Evolutionary conservation across 2,329 filamentous ascomycete species (phyloP).

Genomic region (Colletotrichum trifolii): DNA sequence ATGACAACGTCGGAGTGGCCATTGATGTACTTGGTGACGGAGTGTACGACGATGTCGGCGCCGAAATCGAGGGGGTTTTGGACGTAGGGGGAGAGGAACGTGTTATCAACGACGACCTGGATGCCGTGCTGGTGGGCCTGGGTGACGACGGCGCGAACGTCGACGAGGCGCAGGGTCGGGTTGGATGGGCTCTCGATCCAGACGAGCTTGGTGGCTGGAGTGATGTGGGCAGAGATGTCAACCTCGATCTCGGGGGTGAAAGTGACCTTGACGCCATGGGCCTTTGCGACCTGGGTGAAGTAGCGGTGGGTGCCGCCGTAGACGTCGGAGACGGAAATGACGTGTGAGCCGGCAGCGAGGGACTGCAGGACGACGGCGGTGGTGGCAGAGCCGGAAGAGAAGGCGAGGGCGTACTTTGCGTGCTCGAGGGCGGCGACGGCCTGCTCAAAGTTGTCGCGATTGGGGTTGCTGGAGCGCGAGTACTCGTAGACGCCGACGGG

Average conservation of each 20-base stretch:
- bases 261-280: conserved; percentile 93
- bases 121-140: conserved; percentile 90
- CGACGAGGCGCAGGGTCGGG: conserved; percentile 91
- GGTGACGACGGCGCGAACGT: conserved; percentile 86
- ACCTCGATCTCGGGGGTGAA: conserved; percentile 94
- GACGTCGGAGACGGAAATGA: conserved; percentile 96
- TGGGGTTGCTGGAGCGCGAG: conserved; percentile 92
- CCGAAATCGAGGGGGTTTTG: conserved; percentile 96
- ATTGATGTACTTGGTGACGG: conserved; percentile 99
- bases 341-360: conserved; percentile 89
- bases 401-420: conserved; percentile 91
- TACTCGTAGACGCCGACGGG: conserved; percentile 94
- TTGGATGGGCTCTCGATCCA: conserved; percentile 98
- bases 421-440: conserved; percentile 93
- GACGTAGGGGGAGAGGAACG: conserved; percentile 94
- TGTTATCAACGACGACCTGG: conserved; percentile 98
- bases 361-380: conserved; percentile 95
- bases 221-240: conserved; percentile 87
- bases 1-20: conserved; percentile 97
- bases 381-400: conserved; percentile 92
- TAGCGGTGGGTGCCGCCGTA: conserved; percentile 98
- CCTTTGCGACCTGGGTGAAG: conserved; percentile 96
- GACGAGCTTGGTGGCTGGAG: conserved; percentile 88
- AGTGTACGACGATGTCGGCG: conserved; percentile 96
- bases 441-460: conserved; percentile 92